Percentiles rank a stretch among this genome's conserved stretches.
phyloP scores from a whole-genome alignment of 1,284 basidiomycete genomes.

The Malassezia brasiliensis region DNA sequence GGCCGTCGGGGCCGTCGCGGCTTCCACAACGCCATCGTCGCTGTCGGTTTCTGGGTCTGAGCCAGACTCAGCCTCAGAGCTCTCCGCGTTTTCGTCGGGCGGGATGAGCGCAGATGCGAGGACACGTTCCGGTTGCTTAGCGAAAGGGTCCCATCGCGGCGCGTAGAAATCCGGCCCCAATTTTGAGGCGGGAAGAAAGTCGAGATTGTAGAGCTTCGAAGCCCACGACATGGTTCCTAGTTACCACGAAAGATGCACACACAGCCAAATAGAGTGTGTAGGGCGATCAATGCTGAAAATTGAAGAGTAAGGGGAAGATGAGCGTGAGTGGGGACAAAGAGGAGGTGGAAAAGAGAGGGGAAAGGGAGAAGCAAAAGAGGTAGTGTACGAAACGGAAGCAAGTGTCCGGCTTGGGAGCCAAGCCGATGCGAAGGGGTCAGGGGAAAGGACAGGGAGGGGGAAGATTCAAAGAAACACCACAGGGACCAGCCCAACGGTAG shows the following conservation, averaged over 20 bases:
- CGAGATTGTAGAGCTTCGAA: constrained; percentile 1
- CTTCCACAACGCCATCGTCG: not conserved
- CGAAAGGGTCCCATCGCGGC: not conserved
- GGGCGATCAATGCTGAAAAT: too few species aligned
- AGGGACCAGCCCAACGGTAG: not conserved
- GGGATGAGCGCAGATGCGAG: not conserved
- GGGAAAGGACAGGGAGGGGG: not conserved
- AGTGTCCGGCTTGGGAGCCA: too few species aligned
- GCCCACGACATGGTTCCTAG: not conserved
- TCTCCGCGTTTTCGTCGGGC: not conserved
- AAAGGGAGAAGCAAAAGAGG: too few species aligned
- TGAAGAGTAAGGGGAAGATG: too few species aligned
- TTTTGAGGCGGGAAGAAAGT: not conserved
- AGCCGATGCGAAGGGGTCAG: not conserved
- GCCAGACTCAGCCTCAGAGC: not conserved
- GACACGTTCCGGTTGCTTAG: too few species aligned
- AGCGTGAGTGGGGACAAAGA: not conserved
- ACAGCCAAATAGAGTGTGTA: too few species aligned
- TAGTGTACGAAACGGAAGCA: too few species aligned
- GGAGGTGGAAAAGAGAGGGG: not conserved
- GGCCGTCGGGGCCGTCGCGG: too few species aligned
- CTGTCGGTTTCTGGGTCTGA: not conserved
- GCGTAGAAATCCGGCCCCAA: not conserved
- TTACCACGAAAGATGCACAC: too few species aligned
- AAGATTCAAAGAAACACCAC: not conserved